Percentiles rank a stretch among this genome's conserved stretches.
Conservation (phyloP, 192 early-diverging fungal genomes). For the Lunasporangiospora selenospora region DNA sequence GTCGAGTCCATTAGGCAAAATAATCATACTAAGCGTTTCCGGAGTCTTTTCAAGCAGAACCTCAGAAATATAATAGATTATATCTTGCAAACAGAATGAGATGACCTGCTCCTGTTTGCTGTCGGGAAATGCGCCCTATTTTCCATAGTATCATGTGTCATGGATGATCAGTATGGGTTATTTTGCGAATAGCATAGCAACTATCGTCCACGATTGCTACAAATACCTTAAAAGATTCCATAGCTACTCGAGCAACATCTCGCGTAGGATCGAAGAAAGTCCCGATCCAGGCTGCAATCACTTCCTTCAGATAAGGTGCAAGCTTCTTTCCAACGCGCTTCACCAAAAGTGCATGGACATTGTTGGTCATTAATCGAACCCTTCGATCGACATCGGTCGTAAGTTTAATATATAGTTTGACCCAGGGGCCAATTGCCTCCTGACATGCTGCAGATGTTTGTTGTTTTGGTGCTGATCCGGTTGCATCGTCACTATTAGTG, state of each 20-base stretch:
- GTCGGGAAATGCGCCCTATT: slow-evolving; percentile 79
- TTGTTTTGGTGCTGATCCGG: slow-evolving; percentile 66
- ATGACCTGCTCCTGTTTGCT: slow-evolving; percentile 79
- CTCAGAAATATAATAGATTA: slow-evolving; percentile 73
- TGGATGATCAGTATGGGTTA: no score
- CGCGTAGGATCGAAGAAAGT: slow-evolving; percentile 82
- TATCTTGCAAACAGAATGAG: slow-evolving; percentile 78
- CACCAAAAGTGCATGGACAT: slow-evolving; percentile 73
- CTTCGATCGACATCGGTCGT: slow-evolving; percentile 84
- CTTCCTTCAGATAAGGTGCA: slow-evolving; percentile 80
- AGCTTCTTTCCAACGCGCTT: slow-evolving; percentile 73
- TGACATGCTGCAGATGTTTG: slow-evolving; percentile 22
- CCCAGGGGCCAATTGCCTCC: slow-evolving; percentile 53
- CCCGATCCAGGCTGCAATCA: slow-evolving; percentile 87
- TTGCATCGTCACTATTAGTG: slow-evolving; percentile 22
- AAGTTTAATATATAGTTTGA: slow-evolving; percentile 68
- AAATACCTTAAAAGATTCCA: slow-evolving; percentile 70
- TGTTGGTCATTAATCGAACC: slow-evolving; percentile 73
- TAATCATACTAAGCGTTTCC: slow-evolving; percentile 77
- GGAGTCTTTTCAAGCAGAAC: slow-evolving; percentile 77
- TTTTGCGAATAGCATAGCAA: not conserved
- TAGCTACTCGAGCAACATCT: slow-evolving; percentile 74
- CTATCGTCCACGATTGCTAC: not conserved
- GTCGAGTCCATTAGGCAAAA: slow-evolving; percentile 44
- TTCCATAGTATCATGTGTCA: slow-evolving; percentile 14